A percentile compares a stretch with the other conserved stretches of the same genome.
phyloP scores from a whole-genome alignment of 1,139 yeast genomes.

The Debaryomyces sp. region DNA sequence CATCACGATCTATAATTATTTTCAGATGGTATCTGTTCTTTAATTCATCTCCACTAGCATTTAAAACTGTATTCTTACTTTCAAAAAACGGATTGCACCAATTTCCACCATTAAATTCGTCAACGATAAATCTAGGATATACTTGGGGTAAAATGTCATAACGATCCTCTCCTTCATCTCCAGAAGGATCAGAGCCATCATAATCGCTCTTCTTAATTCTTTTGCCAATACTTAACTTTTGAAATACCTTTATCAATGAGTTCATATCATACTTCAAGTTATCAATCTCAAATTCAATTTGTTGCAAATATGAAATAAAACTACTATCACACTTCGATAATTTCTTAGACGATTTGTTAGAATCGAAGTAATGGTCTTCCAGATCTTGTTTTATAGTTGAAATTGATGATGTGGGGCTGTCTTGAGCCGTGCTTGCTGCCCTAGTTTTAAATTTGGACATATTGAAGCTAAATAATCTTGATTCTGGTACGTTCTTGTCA shows the following conservation, averaged over 20 bases:
- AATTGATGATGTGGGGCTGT: constrained; percentile 26
- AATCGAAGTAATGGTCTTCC: neutral
- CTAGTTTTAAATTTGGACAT: constrained; percentile 21
- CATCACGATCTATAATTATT: constrained; percentile 52
- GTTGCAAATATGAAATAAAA: constrained; percentile 30
- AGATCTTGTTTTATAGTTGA: constrained; percentile 7
- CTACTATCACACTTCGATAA: neutral
- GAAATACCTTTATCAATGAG: constrained; percentile 29
- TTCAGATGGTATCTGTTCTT: constrained; percentile 48
- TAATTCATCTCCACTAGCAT: constrained; percentile 49
- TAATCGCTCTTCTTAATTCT: constrained; percentile 37
- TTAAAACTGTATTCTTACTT: constrained; percentile 39
- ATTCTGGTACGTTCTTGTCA: constrained; percentile 25
- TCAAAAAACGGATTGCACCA: constrained; percentile 71
- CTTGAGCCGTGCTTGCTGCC: constrained; percentile 10
- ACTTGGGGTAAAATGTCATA: constrained; percentile 57
- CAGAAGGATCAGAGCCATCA: constrained; percentile 42
- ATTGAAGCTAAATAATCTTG: constrained; percentile 31
- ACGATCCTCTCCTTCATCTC: constrained; percentile 38
- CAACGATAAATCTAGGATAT: constrained; percentile 65
- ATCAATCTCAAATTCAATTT: constrained; percentile 40
- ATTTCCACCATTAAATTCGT: constrained; percentile 72
- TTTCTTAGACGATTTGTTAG: neutral
- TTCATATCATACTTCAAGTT: constrained; percentile 36
- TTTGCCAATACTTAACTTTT: constrained; percentile 37